phyloP scores from a whole-genome alignment of 106 monocot genomes.

The Cymbidium sinense region DNA sequence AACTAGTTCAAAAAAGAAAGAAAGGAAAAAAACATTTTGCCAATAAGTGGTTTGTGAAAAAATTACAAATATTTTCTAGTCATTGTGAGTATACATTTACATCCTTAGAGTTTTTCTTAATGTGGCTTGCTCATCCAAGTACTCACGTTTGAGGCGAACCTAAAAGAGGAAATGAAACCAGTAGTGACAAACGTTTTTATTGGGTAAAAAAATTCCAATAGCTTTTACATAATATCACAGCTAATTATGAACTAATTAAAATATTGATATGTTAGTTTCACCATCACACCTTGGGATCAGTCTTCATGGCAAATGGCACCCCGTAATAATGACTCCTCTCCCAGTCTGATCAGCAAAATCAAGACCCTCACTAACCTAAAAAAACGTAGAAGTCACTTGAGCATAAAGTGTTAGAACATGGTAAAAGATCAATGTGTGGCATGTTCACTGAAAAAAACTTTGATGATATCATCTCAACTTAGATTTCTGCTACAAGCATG shows the following conservation, averaged over 20 bases:
- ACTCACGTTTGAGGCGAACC: constrained; percentile 93
- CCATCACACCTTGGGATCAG: constrained; percentile 80
- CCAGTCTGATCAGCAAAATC: constrained; percentile 98
- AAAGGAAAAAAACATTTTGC: neutral
- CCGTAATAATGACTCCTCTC: constrained; percentile 91
- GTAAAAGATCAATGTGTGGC: neutral
- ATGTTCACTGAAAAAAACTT: neutral
- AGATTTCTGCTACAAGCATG: neutral
- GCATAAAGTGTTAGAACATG: neutral
- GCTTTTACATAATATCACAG: neutral
- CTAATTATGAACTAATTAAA: neutral
- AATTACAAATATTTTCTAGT: neutral
- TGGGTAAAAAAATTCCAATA: neutral
- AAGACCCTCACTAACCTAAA: constrained; percentile 95
- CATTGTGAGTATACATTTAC: neutral
- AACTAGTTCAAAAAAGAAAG: neutral
- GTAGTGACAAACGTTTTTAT: neutral
- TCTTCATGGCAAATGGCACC: constrained; percentile 80
- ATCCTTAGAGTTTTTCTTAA: constrained; percentile 49
- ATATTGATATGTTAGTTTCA: constrained; percentile 1
- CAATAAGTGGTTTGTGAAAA: neutral
- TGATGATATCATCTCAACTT: neutral
- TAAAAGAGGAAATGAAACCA: constrained; percentile 16
- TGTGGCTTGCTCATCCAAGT: constrained; percentile 66
- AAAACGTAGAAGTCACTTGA: neutral